Base-by-base conservation (phyloP, 2,329 filamentous ascomycete species). In the Colletotrichum tabaci region DNA sequence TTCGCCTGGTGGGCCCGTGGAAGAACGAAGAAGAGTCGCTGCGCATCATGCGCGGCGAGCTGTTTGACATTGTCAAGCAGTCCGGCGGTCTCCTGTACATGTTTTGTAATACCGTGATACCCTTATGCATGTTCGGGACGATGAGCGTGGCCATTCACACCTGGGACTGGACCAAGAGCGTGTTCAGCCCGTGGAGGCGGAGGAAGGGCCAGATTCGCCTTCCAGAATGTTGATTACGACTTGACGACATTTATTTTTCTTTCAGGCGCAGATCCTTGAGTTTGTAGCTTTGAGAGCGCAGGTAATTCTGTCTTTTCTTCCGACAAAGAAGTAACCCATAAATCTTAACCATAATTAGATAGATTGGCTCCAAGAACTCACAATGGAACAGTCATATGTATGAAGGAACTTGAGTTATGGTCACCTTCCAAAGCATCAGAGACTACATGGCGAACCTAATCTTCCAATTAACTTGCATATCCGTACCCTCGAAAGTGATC, bases 1-100 rank as follows among this genome's bases (percentile, higher is more conserved):
- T 87, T 67, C 80, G 84, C 8, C 74, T 87, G 4, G 76, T 83
- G 0, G 84, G 84, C 0, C 85, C 85, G 0, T 86, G 84, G 84
- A 73, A 61, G 47, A 80, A 79, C 74, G 80, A 84, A 30, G 74
- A 77, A 0, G 76, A 76, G 1, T 84, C 83, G 0, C 74, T 77
- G 38, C 69, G 74, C 2, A 80, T 86, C 38, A 84, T 86, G 82
- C 74, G 77, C 18, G 79, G 77, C 0, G 85, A 86, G 73, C 74
- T 86, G 30, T 86, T 76, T 63, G 73, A 76, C n/a, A 78, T 85
- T 0, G 81, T 84, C 1, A 81, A 77, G 73, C 77, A 79, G 40
- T 80, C 80, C 0, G 82, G 82, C 0, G 83, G 83, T 0, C 38
- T 74, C 7, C 72, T 83, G 18, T 83, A 81, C 82, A 69, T 81